Evolutionary conservation across 2,329 filamentous ascomycete species (phyloP).

Genomic region (Monosporascus sp.): DNA sequence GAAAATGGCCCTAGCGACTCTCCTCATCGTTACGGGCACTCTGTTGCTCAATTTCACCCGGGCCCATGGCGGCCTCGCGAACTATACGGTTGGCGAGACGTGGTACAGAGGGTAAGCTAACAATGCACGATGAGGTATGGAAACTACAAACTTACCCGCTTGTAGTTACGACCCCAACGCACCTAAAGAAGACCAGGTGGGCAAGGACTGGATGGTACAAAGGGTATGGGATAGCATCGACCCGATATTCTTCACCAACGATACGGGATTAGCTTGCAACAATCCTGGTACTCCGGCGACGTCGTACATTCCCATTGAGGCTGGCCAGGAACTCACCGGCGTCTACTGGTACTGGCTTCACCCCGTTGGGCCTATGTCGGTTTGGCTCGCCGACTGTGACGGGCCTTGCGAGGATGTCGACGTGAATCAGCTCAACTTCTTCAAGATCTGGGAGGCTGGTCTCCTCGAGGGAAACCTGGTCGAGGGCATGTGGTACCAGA

Average conservation of each 20-base stretch:
- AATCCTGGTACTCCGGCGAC: constrained; percentile 28
- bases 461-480: constrained; percentile 27
- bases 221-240: constrained; percentile 33
- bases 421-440: constrained; percentile 28
- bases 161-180: constrained; percentile 31
- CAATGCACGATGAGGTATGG: not conserved
- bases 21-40: constrained; percentile 7
- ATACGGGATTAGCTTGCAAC: constrained; percentile 32
- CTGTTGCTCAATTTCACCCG: constrained; percentile 9
- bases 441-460: constrained; percentile 36
- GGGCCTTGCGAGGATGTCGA: constrained; percentile 25
- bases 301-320: constrained; percentile 31
- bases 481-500: constrained; percentile 34
- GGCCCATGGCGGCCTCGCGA: constrained; percentile 33
- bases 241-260: constrained; percentile 30
- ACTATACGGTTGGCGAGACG: constrained; percentile 35
- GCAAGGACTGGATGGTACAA: constrained; percentile 33
- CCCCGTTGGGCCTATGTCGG: constrained; percentile 35
- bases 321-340: constrained; percentile 31
- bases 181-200: constrained; percentile 25
- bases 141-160: not conserved
- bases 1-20: constrained; percentile 4
- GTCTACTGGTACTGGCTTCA: constrained; percentile 39
- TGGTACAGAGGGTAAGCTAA: constrained; percentile 34
- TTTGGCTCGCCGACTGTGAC: constrained; percentile 32